phyloP scores from a whole-genome alignment of 2,329 filamentous ascomycete species.

The Fusarium vanettenii region DNA sequence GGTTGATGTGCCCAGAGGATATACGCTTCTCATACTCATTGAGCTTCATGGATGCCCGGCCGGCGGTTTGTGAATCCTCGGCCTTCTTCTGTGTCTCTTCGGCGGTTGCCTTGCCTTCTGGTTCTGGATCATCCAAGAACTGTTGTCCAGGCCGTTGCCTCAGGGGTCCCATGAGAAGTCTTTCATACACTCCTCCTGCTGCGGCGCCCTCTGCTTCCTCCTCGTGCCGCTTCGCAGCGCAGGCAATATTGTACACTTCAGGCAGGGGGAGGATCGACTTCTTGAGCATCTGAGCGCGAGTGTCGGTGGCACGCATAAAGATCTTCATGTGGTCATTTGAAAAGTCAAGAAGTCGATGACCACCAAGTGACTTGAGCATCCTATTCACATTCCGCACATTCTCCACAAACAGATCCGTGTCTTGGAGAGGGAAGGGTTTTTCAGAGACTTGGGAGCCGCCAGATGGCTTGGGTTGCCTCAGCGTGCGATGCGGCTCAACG shows the following conservation, averaged over 20 bases:
- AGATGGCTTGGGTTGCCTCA: slow-evolving; percentile 44
- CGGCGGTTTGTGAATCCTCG: slow-evolving; percentile 45
- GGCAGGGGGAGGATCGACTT: slow-evolving; percentile 52
- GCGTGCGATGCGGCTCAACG: slow-evolving; percentile 40
- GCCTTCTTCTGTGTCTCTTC: slow-evolving; percentile 44
- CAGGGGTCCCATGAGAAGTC: slow-evolving; percentile 48
- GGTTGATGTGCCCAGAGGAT: slow-evolving; percentile 83
- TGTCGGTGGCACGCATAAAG: slow-evolving; percentile 43
- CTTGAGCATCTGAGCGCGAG: slow-evolving; percentile 45
- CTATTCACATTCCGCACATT: slow-evolving; percentile 60
- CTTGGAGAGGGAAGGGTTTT: slow-evolving; percentile 44
- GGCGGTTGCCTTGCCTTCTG: slow-evolving; percentile 34
- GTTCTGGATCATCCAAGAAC: slow-evolving; percentile 45
- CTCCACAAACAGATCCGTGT: slow-evolving; percentile 55
- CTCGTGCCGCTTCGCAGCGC: slow-evolving; percentile 44
- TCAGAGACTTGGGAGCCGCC: slow-evolving; percentile 33
- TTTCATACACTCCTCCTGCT: slow-evolving; percentile 44
- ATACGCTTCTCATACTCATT: slow-evolving; percentile 87
- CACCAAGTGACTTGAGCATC: slow-evolving; percentile 57
- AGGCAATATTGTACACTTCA: slow-evolving; percentile 55
- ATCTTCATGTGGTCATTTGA: slow-evolving; percentile 40
- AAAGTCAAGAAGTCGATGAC: slow-evolving; percentile 37
- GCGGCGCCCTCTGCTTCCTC: slow-evolving; percentile 33
- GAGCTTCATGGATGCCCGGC: slow-evolving; percentile 56
- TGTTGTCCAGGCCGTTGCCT: slow-evolving; percentile 47